Percentiles rank a stretch among this genome's conserved stretches.
Evolutionary conservation across 140 eudicot genomes (phyloP).

Genomic region (Oenanthe javanica): DNA sequence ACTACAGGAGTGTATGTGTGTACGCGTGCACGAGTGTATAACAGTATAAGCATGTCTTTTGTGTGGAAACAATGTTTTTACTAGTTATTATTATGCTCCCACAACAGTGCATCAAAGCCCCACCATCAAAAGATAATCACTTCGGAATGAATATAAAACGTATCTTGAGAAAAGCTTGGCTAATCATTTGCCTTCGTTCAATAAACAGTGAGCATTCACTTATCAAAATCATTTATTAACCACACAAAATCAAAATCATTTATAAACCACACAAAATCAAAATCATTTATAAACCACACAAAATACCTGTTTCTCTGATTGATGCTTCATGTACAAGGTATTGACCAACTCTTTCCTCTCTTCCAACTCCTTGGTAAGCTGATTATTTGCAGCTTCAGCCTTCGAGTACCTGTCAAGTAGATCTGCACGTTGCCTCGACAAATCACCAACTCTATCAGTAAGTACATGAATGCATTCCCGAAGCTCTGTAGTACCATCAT

Average conservation of each 20-base stretch:
- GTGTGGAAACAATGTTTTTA: neutral
- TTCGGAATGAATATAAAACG: neutral
- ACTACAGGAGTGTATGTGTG: neutral
- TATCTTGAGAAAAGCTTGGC: neutral
- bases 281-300: neutral
- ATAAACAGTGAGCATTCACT: neutral
- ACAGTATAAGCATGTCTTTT: neutral
- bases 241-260: conserved; percentile 25
- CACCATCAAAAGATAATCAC: neutral
- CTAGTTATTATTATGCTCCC: neutral
- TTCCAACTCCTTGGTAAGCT: conserved; percentile 64
- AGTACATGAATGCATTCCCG: conserved; percentile 62
- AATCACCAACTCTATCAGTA: conserved; percentile 63
- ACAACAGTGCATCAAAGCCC: neutral
- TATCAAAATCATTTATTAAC: neutral
- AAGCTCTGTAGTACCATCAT: conserved; percentile 62
- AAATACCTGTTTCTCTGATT: conserved; percentile 75
- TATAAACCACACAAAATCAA: neutral
- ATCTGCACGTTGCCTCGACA: conserved; percentile 68
- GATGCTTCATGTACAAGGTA: conserved; percentile 68
- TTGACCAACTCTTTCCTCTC: conserved; percentile 61
- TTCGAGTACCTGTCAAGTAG: conserved; percentile 56
- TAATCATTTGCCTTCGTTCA: no score
- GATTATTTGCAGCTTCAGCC: conserved; percentile 52
- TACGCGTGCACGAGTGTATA: neutral